These are phyloP conservation scores for Deuterostichococcus epilithicus DNA, from an alignment of 139 green algal genomes.

Conservation along the genomic window DNA sequence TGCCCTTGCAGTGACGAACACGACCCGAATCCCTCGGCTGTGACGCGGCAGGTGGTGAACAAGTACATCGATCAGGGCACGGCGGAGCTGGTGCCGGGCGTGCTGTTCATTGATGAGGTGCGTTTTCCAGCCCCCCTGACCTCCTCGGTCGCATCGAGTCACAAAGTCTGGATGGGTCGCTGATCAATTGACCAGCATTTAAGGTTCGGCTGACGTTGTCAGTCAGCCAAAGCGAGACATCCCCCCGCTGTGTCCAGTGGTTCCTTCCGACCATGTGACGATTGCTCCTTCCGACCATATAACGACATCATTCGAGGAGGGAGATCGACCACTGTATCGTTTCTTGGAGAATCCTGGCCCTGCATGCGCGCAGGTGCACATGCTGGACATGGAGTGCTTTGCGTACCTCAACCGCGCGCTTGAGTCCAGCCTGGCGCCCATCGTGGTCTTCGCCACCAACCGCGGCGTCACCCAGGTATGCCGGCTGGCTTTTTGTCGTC, in stretches of 20 bases:
- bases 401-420: slow-evolving; percentile 96
- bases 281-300: too few species aligned
- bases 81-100: slow-evolving; percentile 94
- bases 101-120: slow-evolving; percentile 97
- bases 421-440: slow-evolving; percentile 88
- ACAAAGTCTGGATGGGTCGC: neutral
- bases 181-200: too few species aligned
- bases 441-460: slow-evolving; percentile 99
- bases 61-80: slow-evolving; percentile 75
- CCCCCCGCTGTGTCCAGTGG: too few species aligned
- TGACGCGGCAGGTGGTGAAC: slow-evolving; percentile 39
- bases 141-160: neutral
- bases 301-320: too few species aligned
- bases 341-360: too few species aligned
- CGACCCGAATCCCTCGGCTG: too few species aligned
- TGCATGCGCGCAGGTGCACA: slow-evolving; percentile 85
- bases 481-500: too few species aligned
- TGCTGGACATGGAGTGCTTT: slow-evolving; percentile 99
- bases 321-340: too few species aligned
- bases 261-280: too few species aligned
- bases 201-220: too few species aligned
- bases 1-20: too few species aligned
- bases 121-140: neutral
- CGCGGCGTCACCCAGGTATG: slow-evolving; percentile 82
- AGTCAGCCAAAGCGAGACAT: too few species aligned